Conservation (phyloP, 2,329 filamentous ascomycete genomes). For the Lasiodiplodia citricola region DNA sequence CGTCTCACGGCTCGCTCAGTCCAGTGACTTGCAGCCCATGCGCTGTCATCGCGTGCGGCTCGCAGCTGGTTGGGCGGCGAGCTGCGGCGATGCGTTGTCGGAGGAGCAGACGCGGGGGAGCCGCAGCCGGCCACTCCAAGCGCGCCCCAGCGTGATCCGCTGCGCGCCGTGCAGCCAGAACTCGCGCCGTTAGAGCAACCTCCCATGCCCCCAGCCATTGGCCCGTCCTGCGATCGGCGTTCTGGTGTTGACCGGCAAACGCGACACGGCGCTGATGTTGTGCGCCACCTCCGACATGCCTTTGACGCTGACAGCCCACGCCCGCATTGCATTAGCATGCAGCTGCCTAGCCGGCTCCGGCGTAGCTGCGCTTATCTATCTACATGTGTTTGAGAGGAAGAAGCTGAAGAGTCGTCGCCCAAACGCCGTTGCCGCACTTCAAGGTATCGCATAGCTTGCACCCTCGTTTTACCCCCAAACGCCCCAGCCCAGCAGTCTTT, state of each 20-base stretch:
- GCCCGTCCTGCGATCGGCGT: not conserved
- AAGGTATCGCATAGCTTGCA: not conserved
- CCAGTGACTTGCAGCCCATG: constrained; percentile 21
- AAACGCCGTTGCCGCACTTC: constrained; percentile 3
- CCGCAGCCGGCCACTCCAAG: constrained; percentile 2
- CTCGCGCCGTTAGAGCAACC: not conserved
- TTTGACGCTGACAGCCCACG: not conserved
- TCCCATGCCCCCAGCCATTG: not conserved
- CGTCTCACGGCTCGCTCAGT: constrained; percentile 16
- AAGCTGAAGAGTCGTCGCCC: not conserved
- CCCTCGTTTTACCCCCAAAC: constrained; percentile 20
- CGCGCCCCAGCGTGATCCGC: constrained; percentile 16
- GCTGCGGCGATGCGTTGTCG: constrained; percentile 24
- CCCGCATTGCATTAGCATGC: constrained; percentile 13
- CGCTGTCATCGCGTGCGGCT: constrained; percentile 24
- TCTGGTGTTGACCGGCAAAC: constrained; percentile 6
- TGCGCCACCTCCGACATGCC: not conserved
- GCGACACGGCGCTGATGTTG: not conserved
- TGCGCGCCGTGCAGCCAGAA: constrained; percentile 12
- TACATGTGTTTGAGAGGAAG: not conserved
- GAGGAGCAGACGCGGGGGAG: not conserved
- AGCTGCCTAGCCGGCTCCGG: not conserved
- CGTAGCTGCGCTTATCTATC: not conserved
- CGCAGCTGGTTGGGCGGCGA: constrained; percentile 20
- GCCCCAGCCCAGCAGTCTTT: not conserved